Evolutionary conservation across 169 alveolate genomes (phyloP).

Genomic region (Plasmodium gaboni): DNA sequence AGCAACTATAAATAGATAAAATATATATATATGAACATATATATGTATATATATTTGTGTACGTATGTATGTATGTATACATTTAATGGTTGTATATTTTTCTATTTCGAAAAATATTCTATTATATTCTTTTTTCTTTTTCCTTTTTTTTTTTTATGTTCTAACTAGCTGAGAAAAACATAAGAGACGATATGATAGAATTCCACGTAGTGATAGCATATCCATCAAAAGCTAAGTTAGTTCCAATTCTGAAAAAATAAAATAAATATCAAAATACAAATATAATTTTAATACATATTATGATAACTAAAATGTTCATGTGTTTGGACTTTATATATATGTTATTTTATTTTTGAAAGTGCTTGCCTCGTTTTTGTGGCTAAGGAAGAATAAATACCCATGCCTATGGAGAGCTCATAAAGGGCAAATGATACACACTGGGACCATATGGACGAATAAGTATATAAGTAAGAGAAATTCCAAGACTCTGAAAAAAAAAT

Average conservation of each 20-base stretch:
- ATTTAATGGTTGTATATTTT: no score
- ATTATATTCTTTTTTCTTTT: neutral
- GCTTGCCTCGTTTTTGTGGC: slow-evolving; percentile 78
- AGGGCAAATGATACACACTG: slow-evolving; percentile 82
- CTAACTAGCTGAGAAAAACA: slow-evolving; percentile 69
- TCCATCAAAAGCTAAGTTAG: slow-evolving; percentile 65
- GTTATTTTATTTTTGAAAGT: neutral
- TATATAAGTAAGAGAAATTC: slow-evolving; percentile 73
- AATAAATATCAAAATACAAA: neutral
- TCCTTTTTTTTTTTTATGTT: neutral
- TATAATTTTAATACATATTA: neutral
- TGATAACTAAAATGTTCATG: neutral
- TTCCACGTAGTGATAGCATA: slow-evolving; percentile 58
- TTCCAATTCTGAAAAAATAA: slow-evolving; percentile 44
- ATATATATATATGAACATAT: neutral
- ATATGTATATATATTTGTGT: no score
- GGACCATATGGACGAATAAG: slow-evolving; percentile 83
- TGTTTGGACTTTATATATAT: neutral
- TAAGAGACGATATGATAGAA: slow-evolving; percentile 51
- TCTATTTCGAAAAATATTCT: no score
- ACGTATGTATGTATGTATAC: no score
- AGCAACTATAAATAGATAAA: slow-evolving; percentile 12
- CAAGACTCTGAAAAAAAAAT: slow-evolving; percentile 26
- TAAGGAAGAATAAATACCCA: slow-evolving; percentile 83
- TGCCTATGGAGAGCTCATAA: slow-evolving; percentile 84